Base-by-base conservation (phyloP, 2,329 filamentous ascomycete genomes). In the Exophiala sp. region DNA sequence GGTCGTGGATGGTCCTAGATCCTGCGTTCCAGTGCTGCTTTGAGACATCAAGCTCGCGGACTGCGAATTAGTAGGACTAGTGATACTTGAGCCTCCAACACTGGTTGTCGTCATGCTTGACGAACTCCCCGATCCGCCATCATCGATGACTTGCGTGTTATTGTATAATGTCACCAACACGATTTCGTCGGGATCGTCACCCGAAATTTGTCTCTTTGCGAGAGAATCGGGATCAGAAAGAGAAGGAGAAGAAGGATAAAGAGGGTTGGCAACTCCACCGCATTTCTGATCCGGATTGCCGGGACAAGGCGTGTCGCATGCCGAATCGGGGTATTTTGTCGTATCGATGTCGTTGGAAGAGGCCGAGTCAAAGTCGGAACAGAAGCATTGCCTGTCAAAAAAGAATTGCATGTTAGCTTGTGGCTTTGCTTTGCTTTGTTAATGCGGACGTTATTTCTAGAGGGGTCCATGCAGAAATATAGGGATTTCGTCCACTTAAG, bases 151-250 rank as follows among this genome's bases (percentile, higher is more conserved):
- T 5, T 14, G 16, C 10, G 55, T 59, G 16, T 50, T 57, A 16
- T 59, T 59, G 38, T 59, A 59, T 14, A 57, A 21, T 6, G 54
- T 54, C 14, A 57, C 14, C 24, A 57, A 42, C 11, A 55, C 37
- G 22, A 54, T 39, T 19, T 41, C 48, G 29, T 50, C 37, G 7
- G 38, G 27, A 23, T 43, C 43, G 18, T 42, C 41, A 9, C 14
- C 22, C 1, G 47, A 18, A 18, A 48, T 24, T 41, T 53, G 52
- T 32, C 55, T 37, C 35, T 45, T 56, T 14, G 3, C 30, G 13
- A 13, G 13, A 13, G 7, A 6, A 13, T 32, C 21, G 40, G 39
- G n/a, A 27, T 10, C 4, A 38, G 37, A 38, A 44, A 42, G 22
- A 22, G 11, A 29, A 37, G 6, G 11, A 22, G 21, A 32, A 14